phyloP scores from a whole-genome alignment of 495 filamentous ascomycete species.

The Penicillium alfredii region DNA sequence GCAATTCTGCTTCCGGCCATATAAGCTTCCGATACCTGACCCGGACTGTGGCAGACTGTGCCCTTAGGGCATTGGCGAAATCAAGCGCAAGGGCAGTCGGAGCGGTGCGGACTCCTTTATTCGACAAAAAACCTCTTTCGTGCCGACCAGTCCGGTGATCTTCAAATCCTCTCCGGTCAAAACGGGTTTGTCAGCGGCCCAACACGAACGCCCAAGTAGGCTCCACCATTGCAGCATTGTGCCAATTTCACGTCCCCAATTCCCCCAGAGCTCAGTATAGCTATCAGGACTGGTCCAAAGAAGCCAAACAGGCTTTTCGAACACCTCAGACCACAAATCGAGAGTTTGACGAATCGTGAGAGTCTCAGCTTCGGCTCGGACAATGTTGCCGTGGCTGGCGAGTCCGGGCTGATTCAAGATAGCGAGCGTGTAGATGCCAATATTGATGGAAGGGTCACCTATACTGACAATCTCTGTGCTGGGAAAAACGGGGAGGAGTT shows the following conservation, averaged over 20 bases:
- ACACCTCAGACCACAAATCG: conserved; percentile 28
- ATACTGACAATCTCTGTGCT: conserved; percentile 29
- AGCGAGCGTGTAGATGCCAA: conserved; percentile 31
- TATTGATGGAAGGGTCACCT: conserved; percentile 34
- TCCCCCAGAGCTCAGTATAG: conserved; percentile 10
- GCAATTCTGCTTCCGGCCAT: no score
- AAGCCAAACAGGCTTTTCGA: conserved; percentile 23
- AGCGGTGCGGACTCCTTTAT: no score
- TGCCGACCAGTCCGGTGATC: conserved; percentile 6
- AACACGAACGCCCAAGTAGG: conserved; percentile 2
- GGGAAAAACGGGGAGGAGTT: conserved; percentile 22
- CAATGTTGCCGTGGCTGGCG: conserved; percentile 22
- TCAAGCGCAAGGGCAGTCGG: no score
- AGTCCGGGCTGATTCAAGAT: conserved; percentile 33
- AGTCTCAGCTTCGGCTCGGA: conserved; percentile 23
- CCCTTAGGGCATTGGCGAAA: no score
- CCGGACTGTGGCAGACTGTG: no score
- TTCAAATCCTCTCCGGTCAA: conserved; percentile 5
- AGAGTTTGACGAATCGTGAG: conserved; percentile 29
- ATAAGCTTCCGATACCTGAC: no score
- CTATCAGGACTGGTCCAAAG: conserved; percentile 8
- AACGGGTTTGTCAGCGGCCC: conserved; percentile 3
- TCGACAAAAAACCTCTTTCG: conserved; percentile 12
- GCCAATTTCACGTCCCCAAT: conserved; percentile 10
- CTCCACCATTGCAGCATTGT: conserved; percentile 8